A percentile compares a stretch with the other conserved stretches of the same genome.
phyloP scores from a whole-genome alignment of 805 yeast genomes.

The Metschnikowia drakensbergensis region DNA sequence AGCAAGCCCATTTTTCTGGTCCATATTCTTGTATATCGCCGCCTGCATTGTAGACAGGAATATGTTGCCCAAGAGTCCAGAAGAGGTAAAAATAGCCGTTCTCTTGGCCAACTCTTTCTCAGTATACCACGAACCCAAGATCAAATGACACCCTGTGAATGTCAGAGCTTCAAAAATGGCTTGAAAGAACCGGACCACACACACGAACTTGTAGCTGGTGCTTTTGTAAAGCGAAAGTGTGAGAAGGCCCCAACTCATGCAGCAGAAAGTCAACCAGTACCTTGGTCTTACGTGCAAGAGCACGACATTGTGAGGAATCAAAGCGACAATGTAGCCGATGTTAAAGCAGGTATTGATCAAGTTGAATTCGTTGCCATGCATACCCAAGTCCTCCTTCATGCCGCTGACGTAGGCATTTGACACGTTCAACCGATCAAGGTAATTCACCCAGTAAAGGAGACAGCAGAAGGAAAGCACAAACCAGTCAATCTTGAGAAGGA shows the following conservation, averaged over 20 bases:
- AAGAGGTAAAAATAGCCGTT: conserved; percentile 51
- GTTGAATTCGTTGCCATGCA: conserved; percentile 49
- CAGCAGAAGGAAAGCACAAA: conserved; percentile 41
- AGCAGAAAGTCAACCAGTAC: conserved; percentile 52
- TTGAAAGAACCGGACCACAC: conserved; percentile 56
- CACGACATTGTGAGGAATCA: conserved; percentile 58
- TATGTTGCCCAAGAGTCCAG: conserved; percentile 53
- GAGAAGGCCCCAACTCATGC: conserved; percentile 53
- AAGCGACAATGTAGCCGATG: conserved; percentile 58
- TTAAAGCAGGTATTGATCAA: conserved; percentile 53
- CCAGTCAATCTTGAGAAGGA: conserved; percentile 37
- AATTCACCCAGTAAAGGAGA: conserved; percentile 46
- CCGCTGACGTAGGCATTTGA: conserved; percentile 65
- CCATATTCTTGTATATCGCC: conserved; percentile 46
- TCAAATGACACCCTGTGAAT: conserved; percentile 51
- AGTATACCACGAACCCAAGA: conserved; percentile 52
- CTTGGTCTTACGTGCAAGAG: conserved; percentile 51
- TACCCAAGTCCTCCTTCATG: conserved; percentile 52
- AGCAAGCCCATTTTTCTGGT: conserved; percentile 45
- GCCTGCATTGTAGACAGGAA: conserved; percentile 55
- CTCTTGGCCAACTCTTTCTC: conserved; percentile 47
- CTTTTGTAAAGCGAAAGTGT: conserved; percentile 51
- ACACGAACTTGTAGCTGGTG: conserved; percentile 44
- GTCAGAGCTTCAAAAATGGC: conserved; percentile 60
- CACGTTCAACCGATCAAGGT: conserved; percentile 54